Percentiles rank a stretch among this genome's conserved stretches.
phyloP scores from a whole-genome alignment of 768 basidiomycete genomes.

The Phylloporus rhodoxanthus region DNA sequence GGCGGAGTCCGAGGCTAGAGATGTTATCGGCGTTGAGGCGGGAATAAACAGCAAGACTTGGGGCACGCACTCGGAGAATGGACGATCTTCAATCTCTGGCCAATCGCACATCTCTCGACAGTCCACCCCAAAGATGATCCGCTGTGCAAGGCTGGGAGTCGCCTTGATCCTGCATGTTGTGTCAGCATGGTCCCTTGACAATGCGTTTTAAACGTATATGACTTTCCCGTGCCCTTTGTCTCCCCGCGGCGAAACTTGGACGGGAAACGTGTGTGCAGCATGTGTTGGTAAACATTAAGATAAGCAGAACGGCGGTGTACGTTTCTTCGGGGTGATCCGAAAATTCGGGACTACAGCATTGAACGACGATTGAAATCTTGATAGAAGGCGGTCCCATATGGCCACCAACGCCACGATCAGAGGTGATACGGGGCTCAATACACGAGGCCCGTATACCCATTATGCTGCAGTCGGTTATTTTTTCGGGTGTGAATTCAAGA shows the following conservation, averaged over 20 bases:
- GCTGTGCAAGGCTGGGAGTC: neutral
- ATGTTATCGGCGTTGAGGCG: neutral
- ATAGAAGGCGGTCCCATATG: conserved; percentile 2
- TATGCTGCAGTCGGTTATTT: neutral
- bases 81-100: neutral
- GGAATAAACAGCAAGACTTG: neutral
- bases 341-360: neutral
- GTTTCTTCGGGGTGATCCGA: conserved; percentile 10
- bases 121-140: neutral
- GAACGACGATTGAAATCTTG: neutral
- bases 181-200: neutral
- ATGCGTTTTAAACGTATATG: neutral
- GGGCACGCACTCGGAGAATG: conserved; percentile 3
- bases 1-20: conserved; percentile 7
- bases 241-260: neutral
- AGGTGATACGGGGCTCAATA: neutral
- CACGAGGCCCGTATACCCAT: neutral
- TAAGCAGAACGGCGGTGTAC: conserved; percentile 2
- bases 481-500: neutral
- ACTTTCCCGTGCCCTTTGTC: neutral
- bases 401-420: conserved; percentile 15
- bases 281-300: conserved; percentile 10
- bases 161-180: conserved; percentile 2
- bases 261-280: conserved; percentile 2
- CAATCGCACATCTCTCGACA: neutral